Conservation (phyloP, 2,329 filamentous ascomycete species). For the Penicillium sp. region DNA sequence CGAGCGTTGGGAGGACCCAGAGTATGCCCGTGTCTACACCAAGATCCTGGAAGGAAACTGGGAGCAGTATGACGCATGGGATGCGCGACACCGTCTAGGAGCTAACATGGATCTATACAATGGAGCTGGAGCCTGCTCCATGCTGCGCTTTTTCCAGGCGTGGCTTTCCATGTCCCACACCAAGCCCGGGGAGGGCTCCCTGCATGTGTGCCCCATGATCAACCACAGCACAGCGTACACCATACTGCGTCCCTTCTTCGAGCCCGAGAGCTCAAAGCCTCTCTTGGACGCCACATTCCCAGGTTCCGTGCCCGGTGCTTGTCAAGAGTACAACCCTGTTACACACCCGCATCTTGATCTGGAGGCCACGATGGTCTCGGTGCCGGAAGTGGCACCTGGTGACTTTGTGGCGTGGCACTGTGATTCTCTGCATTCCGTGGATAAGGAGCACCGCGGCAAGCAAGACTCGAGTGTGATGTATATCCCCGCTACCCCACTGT, state of each 20-base stretch:
- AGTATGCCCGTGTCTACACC: slow-evolving; percentile 74
- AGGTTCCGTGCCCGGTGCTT: slow-evolving; percentile 67
- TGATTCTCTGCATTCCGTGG: slow-evolving; percentile 78
- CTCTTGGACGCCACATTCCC: slow-evolving; percentile 57
- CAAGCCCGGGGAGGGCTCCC: slow-evolving; percentile 72
- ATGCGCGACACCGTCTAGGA: slow-evolving; percentile 66
- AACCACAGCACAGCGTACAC: slow-evolving; percentile 76
- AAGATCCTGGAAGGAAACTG: slow-evolving; percentile 71
- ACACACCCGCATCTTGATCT: slow-evolving; percentile 73
- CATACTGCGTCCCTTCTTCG: slow-evolving; percentile 82
- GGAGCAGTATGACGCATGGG: slow-evolving; percentile 83
- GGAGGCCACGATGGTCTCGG: slow-evolving; percentile 68
- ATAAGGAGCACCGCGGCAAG: slow-evolving; percentile 71
- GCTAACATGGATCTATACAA: slow-evolving; percentile 76
- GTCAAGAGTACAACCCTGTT: slow-evolving; percentile 65
- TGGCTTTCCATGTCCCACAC: slow-evolving; percentile 79
- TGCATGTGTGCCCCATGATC: slow-evolving; percentile 79
- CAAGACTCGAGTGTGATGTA: slow-evolving; percentile 83
- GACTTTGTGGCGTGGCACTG: slow-evolving; percentile 82
- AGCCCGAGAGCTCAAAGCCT: slow-evolving; percentile 49
- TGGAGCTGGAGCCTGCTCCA: slow-evolving; percentile 77
- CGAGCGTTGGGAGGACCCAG: slow-evolving; percentile 71
- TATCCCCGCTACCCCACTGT: slow-evolving; percentile 83
- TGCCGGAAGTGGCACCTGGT: slow-evolving; percentile 68
- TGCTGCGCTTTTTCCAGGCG: slow-evolving; percentile 87